Evolutionary conservation across 1,284 basidiomycete genomes (phyloP).

Genomic region (Volvariella volvacea): DNA sequence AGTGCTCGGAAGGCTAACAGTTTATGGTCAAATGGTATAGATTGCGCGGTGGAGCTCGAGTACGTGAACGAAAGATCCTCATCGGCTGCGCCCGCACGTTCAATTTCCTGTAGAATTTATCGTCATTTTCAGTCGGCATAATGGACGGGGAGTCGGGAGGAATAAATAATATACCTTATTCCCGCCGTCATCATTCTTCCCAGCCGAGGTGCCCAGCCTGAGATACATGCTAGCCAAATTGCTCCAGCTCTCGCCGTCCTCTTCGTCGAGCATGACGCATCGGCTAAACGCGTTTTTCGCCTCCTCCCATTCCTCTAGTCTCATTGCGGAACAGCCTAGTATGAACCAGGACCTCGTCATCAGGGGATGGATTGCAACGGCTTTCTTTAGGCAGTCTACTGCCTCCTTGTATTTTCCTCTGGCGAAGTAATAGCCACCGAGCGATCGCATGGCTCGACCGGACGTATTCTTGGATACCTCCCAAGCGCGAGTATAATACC

Average conservation of each 20-base stretch:
- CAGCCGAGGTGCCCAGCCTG: constrained; percentile 39
- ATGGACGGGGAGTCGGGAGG: no score
- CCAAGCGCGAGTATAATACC: constrained; percentile 86
- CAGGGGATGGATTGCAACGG: constrained; percentile 87
- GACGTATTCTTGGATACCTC: constrained; percentile 72
- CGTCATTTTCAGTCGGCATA: no score
- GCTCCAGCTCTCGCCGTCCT: constrained; percentile 98
- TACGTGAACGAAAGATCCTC: constrained; percentile 6
- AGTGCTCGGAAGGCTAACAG: constrained; percentile 92
- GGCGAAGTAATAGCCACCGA: constrained; percentile 83
- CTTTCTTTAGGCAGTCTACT: constrained; percentile 62
- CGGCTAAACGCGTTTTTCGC: constrained; percentile 82
- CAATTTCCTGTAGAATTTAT: no score
- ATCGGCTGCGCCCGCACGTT: not conserved
- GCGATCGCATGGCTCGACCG: constrained; percentile 84
- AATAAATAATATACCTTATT: not conserved
- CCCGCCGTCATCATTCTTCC: not conserved
- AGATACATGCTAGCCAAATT: constrained; percentile 96
- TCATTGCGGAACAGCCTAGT: constrained; percentile 85
- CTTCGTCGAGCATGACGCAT: constrained; percentile 88
- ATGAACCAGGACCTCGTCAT: constrained; percentile 91
- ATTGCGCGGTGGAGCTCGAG: constrained; percentile 14
- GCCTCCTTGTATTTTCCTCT: constrained; percentile 59
- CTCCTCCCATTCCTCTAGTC: constrained; percentile 76
- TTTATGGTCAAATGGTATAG: constrained; percentile 65